Evolutionary conservation across 1,139 yeast genomes (phyloP).

Genomic region (Diutina mesorugosa): DNA sequence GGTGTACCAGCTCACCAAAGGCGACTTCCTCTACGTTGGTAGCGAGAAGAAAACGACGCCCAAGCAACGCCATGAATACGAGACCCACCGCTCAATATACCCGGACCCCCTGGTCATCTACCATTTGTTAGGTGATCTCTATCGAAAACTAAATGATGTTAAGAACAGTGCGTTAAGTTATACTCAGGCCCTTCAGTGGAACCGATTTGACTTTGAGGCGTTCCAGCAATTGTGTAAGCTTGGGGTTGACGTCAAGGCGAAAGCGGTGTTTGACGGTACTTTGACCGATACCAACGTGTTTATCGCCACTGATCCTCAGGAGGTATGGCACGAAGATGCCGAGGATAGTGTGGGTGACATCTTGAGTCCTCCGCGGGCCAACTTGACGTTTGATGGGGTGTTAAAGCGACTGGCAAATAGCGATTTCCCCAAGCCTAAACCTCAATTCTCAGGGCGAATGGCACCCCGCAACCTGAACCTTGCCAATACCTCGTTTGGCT

Average conservation of each 20-base stretch:
- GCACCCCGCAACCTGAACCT: background rate
- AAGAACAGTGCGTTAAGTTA: constrained; percentile 57
- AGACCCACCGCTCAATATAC: constrained; percentile 17
- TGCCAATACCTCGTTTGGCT: background rate
- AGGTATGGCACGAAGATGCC: background rate
- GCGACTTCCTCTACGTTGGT: constrained; percentile 24
- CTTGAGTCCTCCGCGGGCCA: background rate
- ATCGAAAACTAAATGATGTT: constrained; percentile 35
- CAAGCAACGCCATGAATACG: constrained; percentile 20
- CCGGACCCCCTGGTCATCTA: constrained; percentile 62
- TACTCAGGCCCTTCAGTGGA: constrained; percentile 52
- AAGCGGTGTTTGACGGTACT: constrained; percentile 31
- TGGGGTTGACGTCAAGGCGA: constrained; percentile 56
- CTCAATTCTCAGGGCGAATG: background rate
- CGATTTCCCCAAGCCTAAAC: background rate
- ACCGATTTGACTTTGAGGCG: constrained; percentile 84
- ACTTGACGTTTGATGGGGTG: background rate
- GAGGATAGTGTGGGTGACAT: background rate
- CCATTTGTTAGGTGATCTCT: constrained; percentile 61
- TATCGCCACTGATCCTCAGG: background rate
- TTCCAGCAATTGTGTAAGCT: constrained; percentile 62
- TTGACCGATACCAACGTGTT: background rate
- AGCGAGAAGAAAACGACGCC: constrained; percentile 6
- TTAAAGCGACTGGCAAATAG: background rate
- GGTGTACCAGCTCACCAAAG: constrained; percentile 35